These are phyloP conservation scores for Tirmania nivea DNA, from an alignment of 495 filamentous ascomycete species.

Conservation along the genomic window DNA sequence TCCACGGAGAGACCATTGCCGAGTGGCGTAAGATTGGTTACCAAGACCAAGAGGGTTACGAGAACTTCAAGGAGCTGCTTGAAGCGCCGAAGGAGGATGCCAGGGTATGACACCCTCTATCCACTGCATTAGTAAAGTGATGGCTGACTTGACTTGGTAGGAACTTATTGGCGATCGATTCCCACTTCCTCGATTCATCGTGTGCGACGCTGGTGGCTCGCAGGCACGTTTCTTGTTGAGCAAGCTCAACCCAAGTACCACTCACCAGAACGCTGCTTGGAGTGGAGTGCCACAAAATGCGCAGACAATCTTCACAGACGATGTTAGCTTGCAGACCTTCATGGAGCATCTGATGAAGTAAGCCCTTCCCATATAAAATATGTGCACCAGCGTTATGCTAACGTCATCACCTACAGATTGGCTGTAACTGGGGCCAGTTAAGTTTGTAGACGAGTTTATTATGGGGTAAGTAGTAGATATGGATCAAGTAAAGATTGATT, in stretches of 20 bases:
- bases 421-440: neutral
- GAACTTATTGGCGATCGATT: slow-evolving; percentile 95
- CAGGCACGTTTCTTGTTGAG: slow-evolving; percentile 94
- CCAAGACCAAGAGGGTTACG: slow-evolving; percentile 95
- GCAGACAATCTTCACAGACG: slow-evolving; percentile 98
- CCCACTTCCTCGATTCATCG: slow-evolving; percentile 92
- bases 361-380: slow-evolving; percentile 18
- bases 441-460: neutral
- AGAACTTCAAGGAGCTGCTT: slow-evolving; percentile 75
- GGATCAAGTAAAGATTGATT: neutral
- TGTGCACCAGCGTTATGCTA: neutral
- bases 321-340: slow-evolving; percentile 94
- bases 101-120: slow-evolving; percentile 35
- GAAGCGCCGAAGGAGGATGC: slow-evolving; percentile 97
- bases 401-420: neutral
- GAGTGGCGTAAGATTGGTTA: slow-evolving; percentile 98
- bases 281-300: slow-evolving; percentile 76
- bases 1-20: slow-evolving; percentile 93
- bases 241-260: slow-evolving; percentile 95
- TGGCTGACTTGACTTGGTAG: slow-evolving; percentile 23
- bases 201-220: slow-evolving; percentile 94
- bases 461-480: neutral
- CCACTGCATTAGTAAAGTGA: neutral
- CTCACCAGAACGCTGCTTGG: slow-evolving; percentile 83
- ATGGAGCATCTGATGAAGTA: slow-evolving; percentile 99